These are phyloP conservation scores for Pythium diclinum DNA, from an alignment of 352 stramenopile species.

Conservation along the genomic window DNA sequence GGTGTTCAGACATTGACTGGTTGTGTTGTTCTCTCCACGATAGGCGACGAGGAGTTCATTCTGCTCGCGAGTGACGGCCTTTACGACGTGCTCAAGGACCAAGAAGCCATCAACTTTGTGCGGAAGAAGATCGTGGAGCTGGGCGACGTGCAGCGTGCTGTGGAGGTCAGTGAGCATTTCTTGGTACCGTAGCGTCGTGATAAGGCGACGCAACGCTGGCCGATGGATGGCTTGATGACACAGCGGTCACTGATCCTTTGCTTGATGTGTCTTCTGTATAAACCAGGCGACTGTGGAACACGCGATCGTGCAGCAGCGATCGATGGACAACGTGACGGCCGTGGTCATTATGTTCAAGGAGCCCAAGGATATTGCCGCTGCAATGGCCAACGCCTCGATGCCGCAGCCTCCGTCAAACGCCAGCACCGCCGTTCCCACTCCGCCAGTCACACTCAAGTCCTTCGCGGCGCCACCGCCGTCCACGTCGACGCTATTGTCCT, in stretches of 20 bases:
- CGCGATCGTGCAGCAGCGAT: conserved; percentile 81
- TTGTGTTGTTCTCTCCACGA: neutral
- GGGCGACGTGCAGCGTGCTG: conserved; percentile 70
- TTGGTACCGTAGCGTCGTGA: too few species aligned
- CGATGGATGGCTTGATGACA: neutral
- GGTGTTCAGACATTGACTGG: neutral
- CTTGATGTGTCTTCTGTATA: neutral
- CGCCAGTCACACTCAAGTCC: conserved; percentile 15
- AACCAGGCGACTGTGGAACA: conserved; percentile 68
- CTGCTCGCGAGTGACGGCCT: conserved; percentile 77
- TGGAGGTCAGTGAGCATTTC: conserved; percentile 47
- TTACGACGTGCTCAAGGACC: conserved; percentile 83
- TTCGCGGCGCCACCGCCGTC: conserved; percentile 11
- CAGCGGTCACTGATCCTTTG: neutral
- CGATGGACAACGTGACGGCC: conserved; percentile 83
- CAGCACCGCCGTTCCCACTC: conserved; percentile 13
- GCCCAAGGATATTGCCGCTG: conserved; percentile 36
- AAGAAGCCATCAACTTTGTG: conserved; percentile 79
- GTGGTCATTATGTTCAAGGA: conserved; percentile 85
- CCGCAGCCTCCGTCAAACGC: conserved; percentile 1
- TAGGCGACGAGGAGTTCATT: conserved; percentile 77
- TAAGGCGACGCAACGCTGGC: neutral
- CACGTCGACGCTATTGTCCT: neutral
- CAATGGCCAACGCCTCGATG: neutral
- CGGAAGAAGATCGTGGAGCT: conserved; percentile 63